Percentiles rank a stretch among this genome's conserved stretches.
phyloP scores from a whole-genome alignment of 345 rosid species.

The Salix purpurea region DNA sequence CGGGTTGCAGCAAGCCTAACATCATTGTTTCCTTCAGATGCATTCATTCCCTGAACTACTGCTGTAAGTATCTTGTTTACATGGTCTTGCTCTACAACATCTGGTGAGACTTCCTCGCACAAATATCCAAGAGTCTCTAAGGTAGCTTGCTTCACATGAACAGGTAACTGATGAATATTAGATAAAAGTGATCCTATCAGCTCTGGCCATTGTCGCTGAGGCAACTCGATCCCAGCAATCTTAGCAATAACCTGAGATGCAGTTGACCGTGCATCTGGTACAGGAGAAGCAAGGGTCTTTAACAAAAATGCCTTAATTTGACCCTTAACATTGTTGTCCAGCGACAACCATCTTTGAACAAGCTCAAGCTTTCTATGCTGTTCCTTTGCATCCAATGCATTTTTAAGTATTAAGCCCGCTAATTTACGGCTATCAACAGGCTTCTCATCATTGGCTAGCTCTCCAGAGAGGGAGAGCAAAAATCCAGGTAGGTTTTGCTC shows the following conservation, averaged over 20 bases:
- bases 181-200: conserved; percentile 58
- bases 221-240: conserved; percentile 71
- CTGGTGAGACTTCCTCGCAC: conserved; percentile 74
- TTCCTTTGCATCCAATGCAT: conserved; percentile 73
- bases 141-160: conserved; percentile 68
- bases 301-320: conserved; percentile 56
- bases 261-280: conserved; percentile 59
- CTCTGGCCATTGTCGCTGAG: conserved; percentile 82
- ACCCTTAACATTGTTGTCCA: conserved; percentile 49
- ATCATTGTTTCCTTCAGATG: conserved; percentile 38
- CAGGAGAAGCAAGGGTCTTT: conserved; percentile 56
- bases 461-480: conserved; percentile 59
- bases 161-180: conserved; percentile 58
- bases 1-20: conserved; percentile 45
- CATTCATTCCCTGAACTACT: conserved; percentile 45
- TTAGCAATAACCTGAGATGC: conserved; percentile 70
- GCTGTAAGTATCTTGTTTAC: conserved; percentile 67
- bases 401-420: conserved; percentile 65
- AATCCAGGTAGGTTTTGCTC: conserved; percentile 64
- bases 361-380: conserved; percentile 60
- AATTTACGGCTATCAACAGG: conserved; percentile 70
- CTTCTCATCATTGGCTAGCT: conserved; percentile 62
- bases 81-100: conserved; percentile 67
- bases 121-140: conserved; percentile 74
- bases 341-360: conserved; percentile 65